phyloP scores from a whole-genome alignment of 148 eudicot genomes.

The Dysphania ambrosioides region DNA sequence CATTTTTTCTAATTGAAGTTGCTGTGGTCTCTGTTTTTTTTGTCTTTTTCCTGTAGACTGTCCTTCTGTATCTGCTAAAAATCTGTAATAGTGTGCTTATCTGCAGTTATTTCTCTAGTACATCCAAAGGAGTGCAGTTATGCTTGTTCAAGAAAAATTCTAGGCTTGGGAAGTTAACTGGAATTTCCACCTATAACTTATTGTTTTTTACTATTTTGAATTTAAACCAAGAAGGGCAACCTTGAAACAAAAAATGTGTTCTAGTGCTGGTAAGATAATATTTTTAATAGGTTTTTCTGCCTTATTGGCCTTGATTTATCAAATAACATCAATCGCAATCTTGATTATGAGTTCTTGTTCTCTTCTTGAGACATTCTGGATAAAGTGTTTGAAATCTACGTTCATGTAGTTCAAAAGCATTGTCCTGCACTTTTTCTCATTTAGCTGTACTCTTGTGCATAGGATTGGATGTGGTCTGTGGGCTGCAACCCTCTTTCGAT shows the following conservation, averaged over 20 bases:
- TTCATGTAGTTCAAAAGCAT: background rate
- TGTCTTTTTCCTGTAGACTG: no score
- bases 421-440: slow-evolving; percentile 8
- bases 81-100: no score
- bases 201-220: background rate
- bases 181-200: no score
- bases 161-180: no score
- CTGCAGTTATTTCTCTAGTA: no score
- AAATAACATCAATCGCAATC: background rate
- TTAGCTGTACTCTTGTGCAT: slow-evolving; percentile 15
- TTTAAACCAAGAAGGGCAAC: background rate
- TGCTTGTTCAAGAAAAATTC: no score
- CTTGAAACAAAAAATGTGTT: background rate
- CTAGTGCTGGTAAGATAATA: background rate
- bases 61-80: no score
- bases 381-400: background rate
- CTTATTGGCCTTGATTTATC: background rate
- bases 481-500: slow-evolving; percentile 83
- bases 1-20: no score
- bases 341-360: background rate
- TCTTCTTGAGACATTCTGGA: background rate
- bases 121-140: no score
- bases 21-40: no score
- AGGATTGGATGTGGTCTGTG: slow-evolving; percentile 98
- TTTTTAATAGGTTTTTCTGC: background rate